A percentile compares a stretch with the other conserved stretches of the same genome.
phyloP scores from a whole-genome alignment of 176 grass and related monocot genomes.

The Avena eriantha region DNA sequence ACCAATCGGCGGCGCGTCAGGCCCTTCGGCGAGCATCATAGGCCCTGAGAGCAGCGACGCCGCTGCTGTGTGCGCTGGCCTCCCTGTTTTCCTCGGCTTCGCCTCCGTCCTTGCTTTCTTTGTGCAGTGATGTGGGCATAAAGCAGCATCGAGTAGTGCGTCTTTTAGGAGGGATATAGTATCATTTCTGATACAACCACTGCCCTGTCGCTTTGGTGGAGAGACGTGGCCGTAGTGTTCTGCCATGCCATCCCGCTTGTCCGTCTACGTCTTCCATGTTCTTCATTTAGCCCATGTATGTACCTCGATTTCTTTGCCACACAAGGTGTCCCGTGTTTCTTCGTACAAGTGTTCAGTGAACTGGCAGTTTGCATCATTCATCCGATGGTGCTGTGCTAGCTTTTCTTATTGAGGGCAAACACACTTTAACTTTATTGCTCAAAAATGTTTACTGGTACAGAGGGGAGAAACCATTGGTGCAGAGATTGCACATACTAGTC shows the following conservation, averaged over 20 bases:
- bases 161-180: background rate
- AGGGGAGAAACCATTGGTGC: too few relatives aligned
- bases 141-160: background rate
- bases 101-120: slow-evolving; percentile 36
- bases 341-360: background rate
- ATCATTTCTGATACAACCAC: background rate
- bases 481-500: too few relatives aligned
- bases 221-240: background rate
- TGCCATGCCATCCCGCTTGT: too few relatives aligned
- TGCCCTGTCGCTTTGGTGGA: background rate
- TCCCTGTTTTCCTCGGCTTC: slow-evolving; percentile 30
- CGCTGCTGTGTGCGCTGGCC: background rate
- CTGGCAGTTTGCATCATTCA: background rate
- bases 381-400: background rate
- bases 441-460: too few relatives aligned
- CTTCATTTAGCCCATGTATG: background rate
- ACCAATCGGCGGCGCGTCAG: slow-evolving; percentile 40
- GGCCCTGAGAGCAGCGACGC: slow-evolving; percentile 2
- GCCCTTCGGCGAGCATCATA: slow-evolving; percentile 42
- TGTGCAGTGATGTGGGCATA: background rate
- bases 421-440: too few relatives aligned
- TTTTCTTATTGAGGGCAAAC: too few relatives aligned
- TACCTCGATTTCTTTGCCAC: slow-evolving; percentile 13
- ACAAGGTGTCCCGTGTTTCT: background rate
- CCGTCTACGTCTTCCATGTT: background rate